These are phyloP conservation scores for Pisolithus thermaeus DNA, from an alignment of 1,284 basidiomycete genomes.

Conservation along the genomic window DNA sequence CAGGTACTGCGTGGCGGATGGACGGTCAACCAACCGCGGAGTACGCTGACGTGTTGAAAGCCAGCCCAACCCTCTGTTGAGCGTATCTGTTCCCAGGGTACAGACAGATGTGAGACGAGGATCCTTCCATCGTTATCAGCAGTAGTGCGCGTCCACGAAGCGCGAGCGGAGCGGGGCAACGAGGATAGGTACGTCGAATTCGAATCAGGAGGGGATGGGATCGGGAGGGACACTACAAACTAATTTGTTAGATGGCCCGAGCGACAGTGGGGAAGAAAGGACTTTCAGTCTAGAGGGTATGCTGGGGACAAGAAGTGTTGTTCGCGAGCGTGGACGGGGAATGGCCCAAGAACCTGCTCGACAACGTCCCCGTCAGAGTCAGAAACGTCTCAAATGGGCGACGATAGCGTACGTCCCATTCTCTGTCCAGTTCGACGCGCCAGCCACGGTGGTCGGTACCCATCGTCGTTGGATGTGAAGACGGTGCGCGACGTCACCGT, in stretches of 20 bases:
- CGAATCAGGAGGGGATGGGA: conserved; percentile 8
- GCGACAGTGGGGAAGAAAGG: background rate
- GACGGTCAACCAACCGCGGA: conserved; percentile 57
- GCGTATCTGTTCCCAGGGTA: conserved; percentile 62
- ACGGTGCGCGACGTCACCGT: too few relatives aligned
- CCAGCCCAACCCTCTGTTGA: conserved; percentile 78
- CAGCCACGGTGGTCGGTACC: conserved; percentile 9
- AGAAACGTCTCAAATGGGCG: background rate
- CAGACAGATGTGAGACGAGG: conserved; percentile 49
- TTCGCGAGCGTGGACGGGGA: conserved; percentile 76
- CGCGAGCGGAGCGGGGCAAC: conserved; percentile 38
- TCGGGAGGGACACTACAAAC: conserved; percentile 16
- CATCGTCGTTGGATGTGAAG: background rate
- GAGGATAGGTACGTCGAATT: conserved; percentile 47
- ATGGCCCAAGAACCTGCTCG: conserved; percentile 67
- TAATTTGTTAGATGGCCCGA: background rate
- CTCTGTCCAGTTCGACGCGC: conserved; percentile 19
- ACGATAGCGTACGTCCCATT: conserved; percentile 22
- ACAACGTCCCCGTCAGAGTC: background rate
- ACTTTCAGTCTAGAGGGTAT: conserved; percentile 61
- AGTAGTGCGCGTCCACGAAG: conserved; percentile 46
- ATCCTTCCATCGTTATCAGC: conserved; percentile 43
- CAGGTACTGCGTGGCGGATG: conserved; percentile 30
- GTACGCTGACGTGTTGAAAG: conserved; percentile 65
- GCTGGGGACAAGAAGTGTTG: conserved; percentile 72